phyloP scores from a whole-genome alignment of 2,329 filamentous ascomycete species.

The Sporothrix luriei region DNA sequence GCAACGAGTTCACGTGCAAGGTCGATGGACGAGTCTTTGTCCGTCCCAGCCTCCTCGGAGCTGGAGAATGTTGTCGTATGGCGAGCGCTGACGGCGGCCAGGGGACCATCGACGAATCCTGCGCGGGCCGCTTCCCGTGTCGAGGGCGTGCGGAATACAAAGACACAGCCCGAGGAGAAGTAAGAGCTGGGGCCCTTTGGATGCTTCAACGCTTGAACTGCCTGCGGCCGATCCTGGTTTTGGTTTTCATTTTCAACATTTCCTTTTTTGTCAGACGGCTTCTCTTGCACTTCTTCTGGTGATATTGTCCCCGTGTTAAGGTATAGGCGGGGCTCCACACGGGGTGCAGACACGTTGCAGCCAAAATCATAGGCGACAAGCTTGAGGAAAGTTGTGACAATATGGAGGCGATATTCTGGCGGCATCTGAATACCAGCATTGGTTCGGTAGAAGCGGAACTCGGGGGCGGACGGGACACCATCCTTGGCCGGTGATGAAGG shows the following conservation, averaged over 20 bases:
- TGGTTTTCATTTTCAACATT: not conserved
- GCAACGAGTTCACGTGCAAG: slow-evolving; percentile 63
- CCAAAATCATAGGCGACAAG: slow-evolving; percentile 67
- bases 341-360: slow-evolving; percentile 60
- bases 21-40: slow-evolving; percentile 61
- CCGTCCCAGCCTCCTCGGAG: slow-evolving; percentile 30
- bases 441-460: slow-evolving; percentile 49
- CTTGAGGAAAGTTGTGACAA: slow-evolving; percentile 64
- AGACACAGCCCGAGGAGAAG: slow-evolving; percentile 61
- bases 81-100: slow-evolving; percentile 62
- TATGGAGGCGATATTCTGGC: slow-evolving; percentile 57
- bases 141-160: slow-evolving; percentile 61
- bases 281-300: slow-evolving; percentile 10
- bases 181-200: slow-evolving; percentile 50
- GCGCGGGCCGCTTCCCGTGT: slow-evolving; percentile 63
- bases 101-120: slow-evolving; percentile 63
- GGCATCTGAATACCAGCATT: slow-evolving; percentile 60
- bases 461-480: slow-evolving; percentile 14
- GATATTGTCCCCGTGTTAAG: slow-evolving; percentile 42
- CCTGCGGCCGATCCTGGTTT: not conserved
- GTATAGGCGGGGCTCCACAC: slow-evolving; percentile 62
- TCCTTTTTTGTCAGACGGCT: not conserved
- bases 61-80: slow-evolving; percentile 55
- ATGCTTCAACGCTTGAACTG: not conserved
- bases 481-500: slow-evolving; percentile 33